Percentiles rank a stretch among this genome's conserved stretches.
These are phyloP conservation scores for Rubia tinctorum DNA, from an alignment of 305 asterid species.

Conservation along the genomic window DNA sequence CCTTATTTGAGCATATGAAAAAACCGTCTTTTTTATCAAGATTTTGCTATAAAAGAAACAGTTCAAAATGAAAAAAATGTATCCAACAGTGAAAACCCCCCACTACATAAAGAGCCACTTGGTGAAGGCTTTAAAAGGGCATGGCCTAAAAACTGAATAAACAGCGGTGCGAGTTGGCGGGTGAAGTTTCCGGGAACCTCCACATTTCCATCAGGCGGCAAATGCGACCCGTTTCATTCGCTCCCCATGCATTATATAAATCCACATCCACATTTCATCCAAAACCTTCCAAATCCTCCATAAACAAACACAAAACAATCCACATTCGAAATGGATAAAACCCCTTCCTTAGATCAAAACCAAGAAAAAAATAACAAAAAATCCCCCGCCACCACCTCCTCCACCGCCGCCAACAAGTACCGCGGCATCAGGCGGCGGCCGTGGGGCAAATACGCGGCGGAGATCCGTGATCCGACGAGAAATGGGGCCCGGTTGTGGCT, in stretches of 20 bases:
- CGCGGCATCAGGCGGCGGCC: slow-evolving; percentile 71
- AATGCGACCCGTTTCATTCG: neutral
- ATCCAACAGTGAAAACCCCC: neutral
- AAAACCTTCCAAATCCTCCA: neutral
- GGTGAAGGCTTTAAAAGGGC: neutral
- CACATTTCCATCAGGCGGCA: slow-evolving; percentile 9
- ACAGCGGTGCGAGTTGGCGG: neutral
- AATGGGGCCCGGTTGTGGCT: slow-evolving; percentile 71
- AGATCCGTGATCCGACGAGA: slow-evolving; percentile 61
- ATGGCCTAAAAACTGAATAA: neutral
- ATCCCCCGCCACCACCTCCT: neutral
- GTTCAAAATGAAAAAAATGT: too few species aligned
- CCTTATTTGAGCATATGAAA: too few species aligned
- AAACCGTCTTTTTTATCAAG: too few species aligned
- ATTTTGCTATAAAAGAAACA: too few species aligned
- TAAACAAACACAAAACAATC: neutral
- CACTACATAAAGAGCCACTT: neutral
- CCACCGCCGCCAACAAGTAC: slow-evolving; percentile 31
- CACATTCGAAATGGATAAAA: neutral
- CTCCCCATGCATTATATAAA: neutral
- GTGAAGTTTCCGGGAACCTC: slow-evolving; percentile 10
- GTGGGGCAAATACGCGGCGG: slow-evolving; percentile 84
- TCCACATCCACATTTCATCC: neutral
- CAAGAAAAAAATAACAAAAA: neutral
- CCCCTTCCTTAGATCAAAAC: neutral